A percentile compares a stretch with the other conserved stretches of the same genome.
Evolutionary conservation across 2,329 filamentous ascomycete genomes (phyloP).

Genomic region (Aspergillus carbonarius): DNA sequence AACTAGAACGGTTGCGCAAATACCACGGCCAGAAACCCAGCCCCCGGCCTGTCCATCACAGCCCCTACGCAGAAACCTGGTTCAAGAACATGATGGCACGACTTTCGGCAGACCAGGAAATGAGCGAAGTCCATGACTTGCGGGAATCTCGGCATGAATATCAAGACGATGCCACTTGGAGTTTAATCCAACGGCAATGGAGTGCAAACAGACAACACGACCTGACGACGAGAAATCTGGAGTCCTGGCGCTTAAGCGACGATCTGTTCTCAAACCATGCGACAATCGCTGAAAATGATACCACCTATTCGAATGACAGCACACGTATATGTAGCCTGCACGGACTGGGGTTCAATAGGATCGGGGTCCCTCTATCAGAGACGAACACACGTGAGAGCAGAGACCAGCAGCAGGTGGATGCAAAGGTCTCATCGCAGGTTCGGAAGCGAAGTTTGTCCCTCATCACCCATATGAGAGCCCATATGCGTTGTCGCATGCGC

Average conservation of each 20-base stretch:
- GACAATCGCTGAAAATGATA: neutral
- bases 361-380: neutral
- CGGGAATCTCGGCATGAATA: neutral
- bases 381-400: neutral
- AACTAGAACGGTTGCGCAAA: conserved; percentile 23
- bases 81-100: conserved; percentile 16
- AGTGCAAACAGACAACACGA: neutral
- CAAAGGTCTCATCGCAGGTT: neutral
- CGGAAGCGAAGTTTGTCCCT: conserved; percentile 15
- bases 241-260: neutral
- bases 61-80: conserved; percentile 14
- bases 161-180: neutral
- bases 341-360: neutral
- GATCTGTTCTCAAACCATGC: neutral
- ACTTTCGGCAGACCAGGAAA: conserved; percentile 6
- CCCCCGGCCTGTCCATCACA: neutral
- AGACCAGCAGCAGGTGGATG: neutral
- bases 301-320: neutral
- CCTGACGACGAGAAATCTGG: neutral
- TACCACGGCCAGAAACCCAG: conserved; percentile 7
- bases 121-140: neutral
- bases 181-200: neutral
- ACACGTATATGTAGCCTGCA: conserved; percentile 4
- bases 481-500: conserved; percentile 15
- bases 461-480: conserved; percentile 15